Conservation (phyloP, 805 yeast genomes). For the Wickerhamomyces silvicola region DNA sequence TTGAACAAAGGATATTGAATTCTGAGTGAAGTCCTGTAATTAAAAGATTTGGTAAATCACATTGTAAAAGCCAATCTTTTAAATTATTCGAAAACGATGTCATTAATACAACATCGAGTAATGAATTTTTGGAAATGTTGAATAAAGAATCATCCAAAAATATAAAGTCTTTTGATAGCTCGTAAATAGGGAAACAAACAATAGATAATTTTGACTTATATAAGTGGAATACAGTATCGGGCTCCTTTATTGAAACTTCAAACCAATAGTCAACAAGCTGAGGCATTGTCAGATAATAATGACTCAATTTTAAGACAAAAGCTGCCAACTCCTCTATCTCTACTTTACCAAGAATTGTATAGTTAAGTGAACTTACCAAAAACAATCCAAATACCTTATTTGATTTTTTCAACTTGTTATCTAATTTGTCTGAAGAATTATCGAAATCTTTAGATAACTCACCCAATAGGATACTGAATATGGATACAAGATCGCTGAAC, state of each 20-base stretch:
- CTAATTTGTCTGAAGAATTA: constrained; percentile 8
- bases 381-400: constrained; percentile 13
- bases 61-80: constrained; percentile 13
- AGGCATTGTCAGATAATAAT: constrained; percentile 11
- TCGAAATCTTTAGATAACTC: constrained; percentile 12
- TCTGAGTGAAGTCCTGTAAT: constrained; percentile 10
- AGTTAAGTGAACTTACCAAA: constrained; percentile 9
- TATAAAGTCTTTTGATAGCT: constrained; percentile 17
- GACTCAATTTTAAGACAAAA: constrained; percentile 10
- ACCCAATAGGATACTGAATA: constrained; percentile 9
- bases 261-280: constrained; percentile 17
- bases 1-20: constrained; percentile 10
- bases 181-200: constrained; percentile 19
- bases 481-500: constrained; percentile 9
- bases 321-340: constrained; percentile 3
- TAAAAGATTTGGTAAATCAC: constrained; percentile 16
- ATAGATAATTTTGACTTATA: constrained; percentile 2
- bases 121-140: constrained; percentile 5
- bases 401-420: constrained; percentile 4
- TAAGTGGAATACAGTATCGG: constrained; percentile 11
- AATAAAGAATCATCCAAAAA: constrained; percentile 12
- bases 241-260: constrained; percentile 5
- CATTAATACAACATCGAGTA: constrained; percentile 11
- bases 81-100: constrained; percentile 7
- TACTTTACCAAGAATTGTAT: constrained; percentile 1